Conservation (phyloP, 2,329 filamentous ascomycete species). For the Fusarium pseudograminearum region DNA sequence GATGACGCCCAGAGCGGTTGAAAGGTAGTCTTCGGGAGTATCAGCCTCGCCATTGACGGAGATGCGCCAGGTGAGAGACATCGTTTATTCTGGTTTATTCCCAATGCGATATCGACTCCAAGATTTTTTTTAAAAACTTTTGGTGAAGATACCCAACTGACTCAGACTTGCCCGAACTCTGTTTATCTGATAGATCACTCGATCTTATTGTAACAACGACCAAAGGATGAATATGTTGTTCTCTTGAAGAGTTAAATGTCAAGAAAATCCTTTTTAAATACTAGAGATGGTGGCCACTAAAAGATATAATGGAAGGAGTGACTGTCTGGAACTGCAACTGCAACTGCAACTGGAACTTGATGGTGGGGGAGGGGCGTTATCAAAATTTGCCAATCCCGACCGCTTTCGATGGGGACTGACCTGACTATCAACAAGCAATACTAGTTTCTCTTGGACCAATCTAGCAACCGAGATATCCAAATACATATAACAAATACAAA, state of each 20-base stretch:
- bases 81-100: constrained; percentile 42
- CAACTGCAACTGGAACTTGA: neutral
- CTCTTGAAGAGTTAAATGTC: neutral
- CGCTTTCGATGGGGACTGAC: constrained; percentile 24
- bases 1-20: constrained; percentile 69
- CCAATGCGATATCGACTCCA: neutral
- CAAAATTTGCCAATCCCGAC: constrained; percentile 37
- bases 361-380: constrained; percentile 26
- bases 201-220: neutral
- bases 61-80: constrained; percentile 59
- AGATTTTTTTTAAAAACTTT: neutral
- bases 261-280: neutral
- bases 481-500: neutral
- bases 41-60: constrained; percentile 43
- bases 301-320: neutral
- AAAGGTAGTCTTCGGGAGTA: constrained; percentile 70
- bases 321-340: neutral
- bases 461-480: neutral
- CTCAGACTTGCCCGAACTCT: neutral
- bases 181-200: constrained; percentile 9
- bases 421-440: neutral
- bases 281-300: neutral
- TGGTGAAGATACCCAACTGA: constrained; percentile 16
- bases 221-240: neutral
- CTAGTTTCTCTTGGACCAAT: neutral